A percentile compares a stretch with the other conserved stretches of the same genome.
These are phyloP conservation scores for Ustilago sp. DNA, from an alignment of 1,284 basidiomycete species.

Conservation along the genomic window DNA sequence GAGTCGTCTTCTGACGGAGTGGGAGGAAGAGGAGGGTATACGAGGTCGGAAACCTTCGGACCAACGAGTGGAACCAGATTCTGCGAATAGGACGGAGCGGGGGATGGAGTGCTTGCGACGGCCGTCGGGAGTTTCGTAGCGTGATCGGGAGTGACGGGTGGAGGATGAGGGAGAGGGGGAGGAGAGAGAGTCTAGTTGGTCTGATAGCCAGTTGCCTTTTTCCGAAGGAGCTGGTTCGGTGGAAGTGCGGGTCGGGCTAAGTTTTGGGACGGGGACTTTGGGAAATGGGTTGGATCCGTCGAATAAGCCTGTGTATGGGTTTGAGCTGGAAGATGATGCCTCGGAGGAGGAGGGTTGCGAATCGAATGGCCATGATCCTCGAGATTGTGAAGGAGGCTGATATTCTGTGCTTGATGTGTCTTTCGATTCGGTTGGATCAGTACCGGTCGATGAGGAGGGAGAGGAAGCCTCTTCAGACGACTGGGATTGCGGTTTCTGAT, in stretches of 20 bases:
- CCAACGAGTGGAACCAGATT: conserved; percentile 22
- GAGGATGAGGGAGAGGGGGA: conserved; percentile 19
- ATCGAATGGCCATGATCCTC: conserved; percentile 29
- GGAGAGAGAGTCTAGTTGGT: conserved; percentile 40
- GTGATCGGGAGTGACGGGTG: conserved; percentile 7
- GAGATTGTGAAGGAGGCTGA: conserved; percentile 20
- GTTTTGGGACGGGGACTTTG: conserved; percentile 9
- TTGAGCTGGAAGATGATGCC: conserved; percentile 11
- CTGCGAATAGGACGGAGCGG: conserved; percentile 46
- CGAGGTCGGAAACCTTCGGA: conserved; percentile 26
- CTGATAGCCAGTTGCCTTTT: conserved; percentile 30
- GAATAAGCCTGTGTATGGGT: conserved; percentile 40
- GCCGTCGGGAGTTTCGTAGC: conserved; percentile 6
- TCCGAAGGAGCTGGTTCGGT: background rate
- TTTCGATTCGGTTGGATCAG: background rate
- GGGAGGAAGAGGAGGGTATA: background rate
- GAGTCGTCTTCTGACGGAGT: conserved; percentile 18
- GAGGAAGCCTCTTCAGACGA: conserved; percentile 11
- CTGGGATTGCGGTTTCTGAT: conserved; percentile 14
- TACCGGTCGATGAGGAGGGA: conserved; percentile 2
- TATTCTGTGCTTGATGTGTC: conserved; percentile 6
- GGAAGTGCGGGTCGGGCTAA: background rate
- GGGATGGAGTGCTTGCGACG: conserved; percentile 24
- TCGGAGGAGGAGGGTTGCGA: background rate
- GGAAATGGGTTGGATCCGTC: conserved; percentile 44